Evolutionary conservation across 164 flowering plant genomes (phyloP).

Genomic region (Malania oleifera): DNA sequence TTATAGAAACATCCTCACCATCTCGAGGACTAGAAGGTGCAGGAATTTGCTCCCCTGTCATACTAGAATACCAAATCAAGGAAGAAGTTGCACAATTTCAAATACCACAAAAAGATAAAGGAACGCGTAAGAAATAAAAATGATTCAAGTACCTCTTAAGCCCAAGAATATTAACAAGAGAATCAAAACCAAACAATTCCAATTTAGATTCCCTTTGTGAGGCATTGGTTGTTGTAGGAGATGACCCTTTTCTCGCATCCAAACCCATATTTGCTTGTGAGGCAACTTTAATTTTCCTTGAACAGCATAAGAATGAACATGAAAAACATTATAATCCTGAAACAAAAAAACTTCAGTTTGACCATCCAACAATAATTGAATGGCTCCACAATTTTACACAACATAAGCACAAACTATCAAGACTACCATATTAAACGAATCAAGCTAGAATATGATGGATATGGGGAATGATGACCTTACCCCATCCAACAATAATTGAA

Average conservation of each 20-base stretch:
- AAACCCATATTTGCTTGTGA: constrained; percentile 23
- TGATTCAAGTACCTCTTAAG: constrained; percentile 59
- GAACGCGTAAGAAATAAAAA: not conserved
- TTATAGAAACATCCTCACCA: constrained; percentile 72
- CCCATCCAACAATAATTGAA: not conserved
- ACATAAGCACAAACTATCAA: too few species aligned
- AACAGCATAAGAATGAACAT: constrained; percentile 15
- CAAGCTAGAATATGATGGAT: too few species aligned
- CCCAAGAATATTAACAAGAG: constrained; percentile 94
- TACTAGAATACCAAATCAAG: constrained; percentile 39
- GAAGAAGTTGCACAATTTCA: not conserved
- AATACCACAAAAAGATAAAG: not conserved
- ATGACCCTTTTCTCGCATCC: constrained; percentile 29
- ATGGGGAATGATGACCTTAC: too few species aligned
- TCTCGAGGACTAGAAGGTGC: constrained; percentile 89
- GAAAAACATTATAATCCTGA: constrained; percentile 7
- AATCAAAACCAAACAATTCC: constrained; percentile 97
- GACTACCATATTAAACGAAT: too few species aligned
- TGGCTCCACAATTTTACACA: not conserved
- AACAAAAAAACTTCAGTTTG: not conserved
- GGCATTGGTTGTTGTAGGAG: constrained; percentile 35
- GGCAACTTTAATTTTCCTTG: constrained; percentile 47
- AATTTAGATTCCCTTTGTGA: constrained; percentile 64
- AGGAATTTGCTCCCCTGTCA: constrained; percentile 82
- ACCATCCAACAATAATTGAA: not conserved